Evolutionary conservation across 1,284 basidiomycete species (phyloP).

Genomic region (Paramarasmius palmivorus): DNA sequence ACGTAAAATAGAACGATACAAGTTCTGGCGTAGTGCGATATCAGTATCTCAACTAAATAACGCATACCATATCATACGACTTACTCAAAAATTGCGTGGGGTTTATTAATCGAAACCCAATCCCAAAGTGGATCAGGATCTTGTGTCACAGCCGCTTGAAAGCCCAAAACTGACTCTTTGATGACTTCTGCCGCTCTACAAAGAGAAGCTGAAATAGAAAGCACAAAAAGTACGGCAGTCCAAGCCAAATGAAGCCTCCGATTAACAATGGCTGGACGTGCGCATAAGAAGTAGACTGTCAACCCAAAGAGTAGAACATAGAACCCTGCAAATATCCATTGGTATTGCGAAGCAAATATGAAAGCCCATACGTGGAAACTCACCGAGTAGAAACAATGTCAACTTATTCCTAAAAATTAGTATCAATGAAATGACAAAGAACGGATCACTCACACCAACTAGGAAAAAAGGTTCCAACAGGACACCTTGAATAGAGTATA

Average conservation of each 20-base stretch:
- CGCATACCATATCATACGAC: too few species aligned
- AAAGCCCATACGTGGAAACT: too few species aligned
- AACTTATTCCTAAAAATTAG: too few species aligned
- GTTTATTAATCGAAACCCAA: neutral
- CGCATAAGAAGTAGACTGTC: neutral
- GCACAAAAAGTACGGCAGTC: neutral
- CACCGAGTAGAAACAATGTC: too few species aligned
- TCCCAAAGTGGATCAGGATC: neutral
- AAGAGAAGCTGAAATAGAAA: neutral
- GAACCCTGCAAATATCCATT: neutral
- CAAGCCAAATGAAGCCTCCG: conserved; percentile 3
- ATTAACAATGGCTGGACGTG: neutral
- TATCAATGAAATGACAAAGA: too few species aligned
- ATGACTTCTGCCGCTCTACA: neutral
- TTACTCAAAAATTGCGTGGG: too few species aligned
- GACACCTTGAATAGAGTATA: too few species aligned
- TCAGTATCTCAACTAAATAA: too few species aligned
- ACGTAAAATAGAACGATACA: too few species aligned
- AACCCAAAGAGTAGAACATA: conserved; percentile 5
- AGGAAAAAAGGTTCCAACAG: too few species aligned
- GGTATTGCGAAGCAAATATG: neutral
- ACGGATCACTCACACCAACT: too few species aligned
- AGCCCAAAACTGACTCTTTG: neutral
- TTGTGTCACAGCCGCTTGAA: neutral
- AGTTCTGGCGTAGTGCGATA: too few species aligned